phyloP scores from a whole-genome alignment of 2,329 filamentous ascomycete species.

The Pyricularia pennisetigena region DNA sequence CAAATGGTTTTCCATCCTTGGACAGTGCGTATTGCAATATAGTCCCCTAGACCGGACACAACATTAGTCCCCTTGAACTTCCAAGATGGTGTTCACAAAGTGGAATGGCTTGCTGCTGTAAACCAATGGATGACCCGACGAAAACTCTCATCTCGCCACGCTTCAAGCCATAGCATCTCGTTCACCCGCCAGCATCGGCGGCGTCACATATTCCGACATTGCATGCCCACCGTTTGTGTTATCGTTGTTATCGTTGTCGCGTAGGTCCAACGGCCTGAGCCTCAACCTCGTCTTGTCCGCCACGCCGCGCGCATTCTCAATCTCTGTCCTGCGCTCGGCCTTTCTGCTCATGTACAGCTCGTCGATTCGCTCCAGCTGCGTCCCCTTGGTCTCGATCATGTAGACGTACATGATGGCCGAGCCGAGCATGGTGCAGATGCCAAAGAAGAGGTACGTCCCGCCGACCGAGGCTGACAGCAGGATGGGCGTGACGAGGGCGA shows the following conservation, averaged over 20 bases:
- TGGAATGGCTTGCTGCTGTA: background rate
- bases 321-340: background rate
- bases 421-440: constrained; percentile 24
- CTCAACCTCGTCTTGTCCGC: background rate
- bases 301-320: background rate
- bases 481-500: constrained; percentile 32
- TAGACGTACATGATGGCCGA: constrained; percentile 24
- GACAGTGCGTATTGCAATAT: too few relatives aligned
- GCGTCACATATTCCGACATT: background rate
- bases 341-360: constrained; percentile 7
- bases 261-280: background rate
- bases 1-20: too few relatives aligned
- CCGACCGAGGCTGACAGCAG: constrained; percentile 27
- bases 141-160: background rate
- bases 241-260: background rate
- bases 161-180: background rate
- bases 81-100: background rate
- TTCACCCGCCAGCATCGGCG: background rate
- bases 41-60: too few relatives aligned
- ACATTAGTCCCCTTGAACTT: background rate
- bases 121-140: background rate
- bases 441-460: constrained; percentile 36
- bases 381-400: constrained; percentile 33
- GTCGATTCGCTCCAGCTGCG: constrained; percentile 30
- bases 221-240: background rate